These are phyloP conservation scores for Athelia psychrophila DNA, from an alignment of 1,284 basidiomycete species.

Conservation along the genomic window DNA sequence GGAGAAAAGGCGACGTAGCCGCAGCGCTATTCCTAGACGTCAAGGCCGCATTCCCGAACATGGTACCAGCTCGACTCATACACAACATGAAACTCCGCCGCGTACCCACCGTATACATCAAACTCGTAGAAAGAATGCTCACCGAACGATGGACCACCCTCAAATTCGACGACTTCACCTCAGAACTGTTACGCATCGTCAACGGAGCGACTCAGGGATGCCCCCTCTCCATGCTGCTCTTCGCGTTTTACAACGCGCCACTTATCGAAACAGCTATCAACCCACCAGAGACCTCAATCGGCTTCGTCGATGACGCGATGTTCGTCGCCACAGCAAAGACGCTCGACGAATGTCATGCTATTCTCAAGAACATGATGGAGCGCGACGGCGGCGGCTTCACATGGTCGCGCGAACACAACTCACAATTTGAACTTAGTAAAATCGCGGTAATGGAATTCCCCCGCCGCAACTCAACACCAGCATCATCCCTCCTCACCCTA, in stretches of 20 bases:
- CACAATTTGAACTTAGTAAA: slow-evolving; percentile 21
- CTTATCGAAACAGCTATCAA: slow-evolving; percentile 17
- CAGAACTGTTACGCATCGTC: slow-evolving; percentile 16
- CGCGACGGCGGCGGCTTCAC: slow-evolving; percentile 14
- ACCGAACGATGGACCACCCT: slow-evolving; percentile 19
- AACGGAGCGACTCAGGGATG: slow-evolving; percentile 32
- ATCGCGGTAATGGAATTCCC: slow-evolving; percentile 16
- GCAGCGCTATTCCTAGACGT: slow-evolving; percentile 35
- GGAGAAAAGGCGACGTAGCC: slow-evolving; percentile 27
- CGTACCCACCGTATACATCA: slow-evolving; percentile 19
- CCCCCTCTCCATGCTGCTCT: slow-evolving; percentile 27
- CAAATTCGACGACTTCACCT: slow-evolving; percentile 27
- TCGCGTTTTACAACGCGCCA: slow-evolving; percentile 30
- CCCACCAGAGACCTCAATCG: slow-evolving; percentile 14
- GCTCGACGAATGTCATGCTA: slow-evolving; percentile 11
- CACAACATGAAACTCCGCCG: slow-evolving; percentile 28
- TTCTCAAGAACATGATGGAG: slow-evolving; percentile 16
- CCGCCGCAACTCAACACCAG: neutral
- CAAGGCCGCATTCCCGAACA: slow-evolving; percentile 36
- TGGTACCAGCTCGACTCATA: slow-evolving; percentile 22
- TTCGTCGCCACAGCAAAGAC: slow-evolving; percentile 11
- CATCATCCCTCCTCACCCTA: neutral
- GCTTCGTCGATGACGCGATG: slow-evolving; percentile 27
- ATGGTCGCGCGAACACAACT: slow-evolving; percentile 22
- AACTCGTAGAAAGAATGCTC: slow-evolving; percentile 21